Percentiles rank a stretch among this genome's conserved stretches.
Conservation (phyloP, 768 basidiomycete species). For the Megacollybia marginata region DNA sequence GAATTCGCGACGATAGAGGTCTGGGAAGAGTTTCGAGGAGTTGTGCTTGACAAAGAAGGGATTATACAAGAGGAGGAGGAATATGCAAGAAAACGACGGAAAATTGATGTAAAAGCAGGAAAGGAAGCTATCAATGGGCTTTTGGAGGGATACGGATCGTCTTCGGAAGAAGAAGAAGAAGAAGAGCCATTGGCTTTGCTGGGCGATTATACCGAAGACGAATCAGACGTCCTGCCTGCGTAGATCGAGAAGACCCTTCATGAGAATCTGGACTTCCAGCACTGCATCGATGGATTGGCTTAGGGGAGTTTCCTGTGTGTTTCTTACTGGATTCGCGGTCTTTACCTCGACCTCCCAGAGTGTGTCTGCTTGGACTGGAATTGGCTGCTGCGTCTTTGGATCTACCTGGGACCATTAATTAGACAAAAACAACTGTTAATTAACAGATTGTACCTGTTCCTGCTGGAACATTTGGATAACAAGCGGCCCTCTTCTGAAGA, state of each 20-base stretch:
- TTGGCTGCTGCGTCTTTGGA: slow-evolving; percentile 65
- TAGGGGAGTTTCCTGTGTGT: slow-evolving; percentile 73
- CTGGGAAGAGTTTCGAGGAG: slow-evolving; percentile 61
- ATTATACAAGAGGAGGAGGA: slow-evolving; percentile 26
- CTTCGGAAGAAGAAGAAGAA: slow-evolving; percentile 27
- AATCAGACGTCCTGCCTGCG: slow-evolving; percentile 60
- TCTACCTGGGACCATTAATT: slow-evolving; percentile 53
- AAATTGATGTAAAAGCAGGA: slow-evolving; percentile 42
- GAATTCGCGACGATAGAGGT: slow-evolving; percentile 84
- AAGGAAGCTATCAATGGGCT: slow-evolving; percentile 50
- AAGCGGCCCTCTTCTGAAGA: slow-evolving; percentile 63
- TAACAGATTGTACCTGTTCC: slow-evolving; percentile 49
- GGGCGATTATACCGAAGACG: slow-evolving; percentile 34
- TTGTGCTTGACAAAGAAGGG: slow-evolving; percentile 50
- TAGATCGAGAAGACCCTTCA: slow-evolving; percentile 80
- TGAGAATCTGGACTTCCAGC: slow-evolving; percentile 71
- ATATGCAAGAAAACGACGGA: slow-evolving; percentile 45
- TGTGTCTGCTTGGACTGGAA: slow-evolving; percentile 72
- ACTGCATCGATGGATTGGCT: slow-evolving; percentile 64
- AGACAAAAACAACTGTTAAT: background rate
- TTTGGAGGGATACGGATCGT: slow-evolving; percentile 57
- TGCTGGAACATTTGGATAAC: slow-evolving; percentile 82
- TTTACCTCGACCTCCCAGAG: slow-evolving; percentile 88
- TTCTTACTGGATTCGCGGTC: slow-evolving; percentile 71
- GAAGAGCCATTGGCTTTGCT: slow-evolving; percentile 35